Evolutionary conservation across 495 filamentous ascomycete species (phyloP), one percentile per base, ranked within the genome.

Genomic region (Chaetomium fimeti): DNA sequence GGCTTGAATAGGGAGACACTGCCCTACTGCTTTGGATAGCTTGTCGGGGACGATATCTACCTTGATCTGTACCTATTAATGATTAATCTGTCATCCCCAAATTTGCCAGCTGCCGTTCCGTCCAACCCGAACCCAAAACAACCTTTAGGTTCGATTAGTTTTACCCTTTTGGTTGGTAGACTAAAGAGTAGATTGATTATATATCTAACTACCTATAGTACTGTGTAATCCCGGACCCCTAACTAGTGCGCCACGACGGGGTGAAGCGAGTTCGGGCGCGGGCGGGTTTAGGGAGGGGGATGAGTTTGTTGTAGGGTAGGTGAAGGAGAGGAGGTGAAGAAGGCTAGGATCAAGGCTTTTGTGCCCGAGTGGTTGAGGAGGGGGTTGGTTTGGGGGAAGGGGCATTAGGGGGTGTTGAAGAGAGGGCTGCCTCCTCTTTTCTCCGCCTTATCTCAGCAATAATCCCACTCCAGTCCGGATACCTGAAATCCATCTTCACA

Each of bases 261-360:
- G 84, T 2, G 89, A 89, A 71, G 80, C 88, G 42, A 45, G 42
- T 45, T 45, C 42, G 0, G 78, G 77, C 2, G 85, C 79, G 75
- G 68, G 71, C 57, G 80, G 74, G 43, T 62, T 79, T 56, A 78
- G 78, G 20, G 76, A 70, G 15, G 68, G 61, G 36, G 79, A 81
- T 60, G 80, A 83, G 69, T 82, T 83, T 58, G 76, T 78, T 45
- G 42, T 45, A 15, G 70, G 28, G 72, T 72, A 51, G 63, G 42
- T 6, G 66, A 65, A 51, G 63, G 69, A 71, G 42, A 18, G 15
- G 42, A 45, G 57, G 36, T 22, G 55, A 56, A 22, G 58, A 89
- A 85, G 68, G 66, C 93, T 5, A 90, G 85, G 68, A 65, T 97
- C 9, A 93, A 91, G 78, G 91, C 93, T 15, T 89, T 96, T 74